These are phyloP conservation scores for Nakaseomyces kungkrabaensis DNA, from an alignment of 1,139 yeast species.

Conservation along the genomic window DNA sequence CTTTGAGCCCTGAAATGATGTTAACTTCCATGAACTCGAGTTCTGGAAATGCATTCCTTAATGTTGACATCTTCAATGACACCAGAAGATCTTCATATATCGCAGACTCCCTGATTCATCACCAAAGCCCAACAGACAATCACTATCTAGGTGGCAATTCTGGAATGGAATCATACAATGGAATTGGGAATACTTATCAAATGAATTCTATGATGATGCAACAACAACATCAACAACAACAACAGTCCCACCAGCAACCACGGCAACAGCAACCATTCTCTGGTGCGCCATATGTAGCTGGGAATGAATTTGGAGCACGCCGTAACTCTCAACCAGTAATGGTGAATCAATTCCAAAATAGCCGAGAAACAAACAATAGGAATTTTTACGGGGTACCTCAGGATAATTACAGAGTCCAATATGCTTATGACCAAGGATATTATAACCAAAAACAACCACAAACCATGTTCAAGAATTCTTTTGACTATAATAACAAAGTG, in stretches of 20 bases:
- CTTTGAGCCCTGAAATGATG: conserved; percentile 2
- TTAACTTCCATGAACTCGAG: conserved; percentile 1
- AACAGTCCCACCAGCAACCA: not conserved
- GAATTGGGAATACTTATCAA: not conserved
- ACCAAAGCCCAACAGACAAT: conserved; percentile 5
- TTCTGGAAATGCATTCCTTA: conserved; percentile 4
- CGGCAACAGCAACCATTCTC: not conserved
- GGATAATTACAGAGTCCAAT: not conserved
- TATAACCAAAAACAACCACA: not conserved
- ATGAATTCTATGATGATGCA: not conserved
- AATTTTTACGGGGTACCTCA: not conserved
- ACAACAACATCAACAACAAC: not conserved
- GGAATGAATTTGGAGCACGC: not conserved
- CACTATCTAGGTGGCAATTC: not conserved
- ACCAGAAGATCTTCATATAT: conserved; percentile 29
- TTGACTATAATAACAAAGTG: not conserved
- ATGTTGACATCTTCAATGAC: conserved; percentile 3
- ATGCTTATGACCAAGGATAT: not conserved
- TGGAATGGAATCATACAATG: not conserved
- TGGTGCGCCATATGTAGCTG: not conserved
- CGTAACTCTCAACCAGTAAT: conserved; percentile 8
- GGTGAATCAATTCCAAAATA: not conserved
- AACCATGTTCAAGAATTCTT: not conserved
- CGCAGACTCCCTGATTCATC: conserved; percentile 25
- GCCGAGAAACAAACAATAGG: not conserved